Base-by-base conservation (phyloP, 441 rosid species). In the Gossypium davidsonii region DNA sequence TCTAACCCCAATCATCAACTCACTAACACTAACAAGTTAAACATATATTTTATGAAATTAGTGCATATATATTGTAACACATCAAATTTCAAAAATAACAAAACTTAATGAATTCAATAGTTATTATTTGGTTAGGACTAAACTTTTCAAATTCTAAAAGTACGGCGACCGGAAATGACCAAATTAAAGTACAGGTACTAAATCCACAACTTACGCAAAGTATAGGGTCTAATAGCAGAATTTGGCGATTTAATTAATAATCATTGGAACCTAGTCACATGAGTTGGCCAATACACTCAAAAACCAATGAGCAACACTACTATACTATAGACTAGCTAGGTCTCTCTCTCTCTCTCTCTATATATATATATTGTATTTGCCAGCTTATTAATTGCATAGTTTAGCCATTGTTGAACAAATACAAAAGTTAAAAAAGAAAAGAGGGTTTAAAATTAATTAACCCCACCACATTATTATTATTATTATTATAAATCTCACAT, bases 401-500 rank as follows among this genome's bases (percentile, higher is more conserved):
- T 31, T 37, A 34, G 21, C 57, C 21, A 58, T 23, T 11, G 56
- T 46, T 6, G 44, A 67, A 67, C 0, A 8, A 48, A 25, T 48
- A 15, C 17, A 21, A 23, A 49, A 64, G 2, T 5, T 73, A 44
- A 55, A 64, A 39, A n/a, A 9, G 46, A 7, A 12, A 57, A 31
- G 39, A 31, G 57, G 6, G 18, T 23, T 72, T 65, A 21, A 49
- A 34, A 6, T 34, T 34, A 34, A 34, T 34, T 34, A 34, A 34
- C 39, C 39, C 39, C 0, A 34, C 39, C 39, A 34, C 39, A 34
- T 34, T 34, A 34, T 34, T 34, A 34, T 31, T 28, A 28, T 28
- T 31, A 31, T 28, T 28, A 28, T 72, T 67, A 72, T 70, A 46
- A 67, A 67, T 72, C 64, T 68, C 78, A 67, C 80, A 81, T 81